phyloP scores from a whole-genome alignment of 1,284 basidiomycete species.

The Ganoderma lingzhi region DNA sequence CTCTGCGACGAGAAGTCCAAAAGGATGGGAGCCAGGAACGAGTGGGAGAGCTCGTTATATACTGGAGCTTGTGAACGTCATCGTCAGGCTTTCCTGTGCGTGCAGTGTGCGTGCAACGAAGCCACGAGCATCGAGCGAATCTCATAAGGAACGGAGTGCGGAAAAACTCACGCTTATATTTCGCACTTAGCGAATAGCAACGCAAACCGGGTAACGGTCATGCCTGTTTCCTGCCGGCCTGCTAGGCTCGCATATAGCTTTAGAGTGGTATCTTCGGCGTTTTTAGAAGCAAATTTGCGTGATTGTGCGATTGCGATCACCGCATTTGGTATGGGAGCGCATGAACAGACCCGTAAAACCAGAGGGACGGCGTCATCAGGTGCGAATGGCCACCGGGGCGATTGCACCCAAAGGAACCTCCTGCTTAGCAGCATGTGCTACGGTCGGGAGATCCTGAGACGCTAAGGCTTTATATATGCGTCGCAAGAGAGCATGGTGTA shows the following conservation, averaged over 20 bases:
- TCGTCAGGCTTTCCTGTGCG: background rate
- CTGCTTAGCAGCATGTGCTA: slow-evolving; percentile 27
- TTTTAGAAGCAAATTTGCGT: slow-evolving; percentile 18
- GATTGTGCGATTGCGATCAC: slow-evolving; percentile 21
- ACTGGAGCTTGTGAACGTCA: background rate
- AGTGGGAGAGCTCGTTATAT: slow-evolving; percentile 7
- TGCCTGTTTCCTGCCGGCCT: background rate
- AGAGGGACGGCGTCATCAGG: slow-evolving; percentile 11
- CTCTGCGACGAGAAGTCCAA: slow-evolving; percentile 4
- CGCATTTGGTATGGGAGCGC: slow-evolving; percentile 16
- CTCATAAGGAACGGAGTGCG: slow-evolving; percentile 12
- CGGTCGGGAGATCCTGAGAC: slow-evolving; percentile 20
- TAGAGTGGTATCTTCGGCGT: slow-evolving; percentile 19
- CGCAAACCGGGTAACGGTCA: slow-evolving; percentile 1
- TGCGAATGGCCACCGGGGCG: slow-evolving; percentile 9
- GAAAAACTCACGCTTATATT: slow-evolving; percentile 28
- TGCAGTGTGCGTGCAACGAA: background rate
- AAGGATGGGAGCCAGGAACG: slow-evolving; percentile 4
- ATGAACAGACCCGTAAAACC: background rate
- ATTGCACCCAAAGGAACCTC: slow-evolving; percentile 8
- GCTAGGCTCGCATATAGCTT: slow-evolving; percentile 1
- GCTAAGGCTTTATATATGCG: background rate
- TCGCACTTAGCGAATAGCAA: slow-evolving; percentile 17
- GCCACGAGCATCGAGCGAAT: background rate
- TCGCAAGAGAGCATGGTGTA: background rate